Conservation (phyloP, 306 rosid genomes). For the Glycine latifolia region DNA sequence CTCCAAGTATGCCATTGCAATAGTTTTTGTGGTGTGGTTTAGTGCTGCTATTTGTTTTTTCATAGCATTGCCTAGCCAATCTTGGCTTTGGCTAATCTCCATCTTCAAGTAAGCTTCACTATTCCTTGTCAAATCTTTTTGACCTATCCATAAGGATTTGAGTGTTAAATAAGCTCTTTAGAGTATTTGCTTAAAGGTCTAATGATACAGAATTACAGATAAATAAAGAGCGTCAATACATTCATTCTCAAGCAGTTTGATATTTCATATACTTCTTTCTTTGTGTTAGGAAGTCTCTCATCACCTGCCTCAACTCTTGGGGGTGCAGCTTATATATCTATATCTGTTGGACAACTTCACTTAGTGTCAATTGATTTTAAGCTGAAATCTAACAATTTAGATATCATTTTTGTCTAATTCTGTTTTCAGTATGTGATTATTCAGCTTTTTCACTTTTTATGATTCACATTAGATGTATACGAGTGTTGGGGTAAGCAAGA, state of each 20-base stretch:
- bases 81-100: conserved; percentile 64
- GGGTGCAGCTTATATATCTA: no score
- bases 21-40: conserved; percentile 38
- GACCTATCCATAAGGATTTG: not conserved
- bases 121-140: not conserved
- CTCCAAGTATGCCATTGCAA: conserved; percentile 37
- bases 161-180: not conserved
- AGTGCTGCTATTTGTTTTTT: conserved; percentile 50
- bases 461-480: not conserved
- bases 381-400: not conserved
- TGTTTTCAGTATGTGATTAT: not conserved
- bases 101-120: conserved; percentile 52
- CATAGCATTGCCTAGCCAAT: conserved; percentile 49
- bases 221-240: not conserved
- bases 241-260: not conserved
- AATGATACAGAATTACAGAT: not conserved
- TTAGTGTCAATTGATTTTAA: no score
- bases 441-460: not conserved
- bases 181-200: not conserved
- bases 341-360: no score
- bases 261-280: not conserved
- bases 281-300: no score
- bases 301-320: no score
- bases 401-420: not conserved
- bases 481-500: not conserved